Conservation (phyloP, 2,329 filamentous ascomycete genomes). For the Cladobotryum mycophilum region DNA sequence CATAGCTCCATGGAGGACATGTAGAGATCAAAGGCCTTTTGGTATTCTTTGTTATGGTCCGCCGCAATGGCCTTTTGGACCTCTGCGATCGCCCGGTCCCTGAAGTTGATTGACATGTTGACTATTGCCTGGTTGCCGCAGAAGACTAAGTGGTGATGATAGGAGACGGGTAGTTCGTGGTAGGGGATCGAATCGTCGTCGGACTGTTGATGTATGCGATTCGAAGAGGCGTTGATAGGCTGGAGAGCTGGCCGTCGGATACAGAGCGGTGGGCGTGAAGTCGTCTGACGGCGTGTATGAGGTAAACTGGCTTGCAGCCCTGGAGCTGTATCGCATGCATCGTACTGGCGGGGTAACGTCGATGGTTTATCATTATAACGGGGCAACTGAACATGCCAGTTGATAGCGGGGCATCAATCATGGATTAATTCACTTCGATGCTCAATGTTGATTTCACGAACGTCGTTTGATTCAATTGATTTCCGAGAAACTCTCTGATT, state of each 20-base stretch:
- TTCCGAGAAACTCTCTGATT: neutral
- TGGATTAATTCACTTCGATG: neutral
- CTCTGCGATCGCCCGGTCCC: constrained; percentile 90
- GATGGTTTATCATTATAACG: constrained; percentile 10
- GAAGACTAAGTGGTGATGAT: neutral
- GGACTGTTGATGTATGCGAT: neutral
- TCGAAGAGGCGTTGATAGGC: neutral
- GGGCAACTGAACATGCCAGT: constrained; percentile 7
- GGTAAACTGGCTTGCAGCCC: constrained; percentile 4
- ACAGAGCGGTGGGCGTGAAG: constrained; percentile 4
- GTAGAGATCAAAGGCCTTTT: constrained; percentile 94
- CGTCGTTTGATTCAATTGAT: neutral
- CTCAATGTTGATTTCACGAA: neutral
- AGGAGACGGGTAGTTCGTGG: constrained; percentile 3
- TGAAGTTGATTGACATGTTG: constrained; percentile 92
- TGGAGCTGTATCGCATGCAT: constrained; percentile 6
- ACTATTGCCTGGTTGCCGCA: constrained; percentile 12
- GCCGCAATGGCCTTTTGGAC: constrained; percentile 97
- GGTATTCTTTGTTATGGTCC: constrained; percentile 92
- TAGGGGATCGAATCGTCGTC: neutral
- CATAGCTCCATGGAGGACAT: constrained; percentile 95
- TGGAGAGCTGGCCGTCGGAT: neutral
- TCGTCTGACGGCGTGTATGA: neutral
- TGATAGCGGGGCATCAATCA: constrained; percentile 10
- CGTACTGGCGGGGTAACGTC: constrained; percentile 12